These are phyloP conservation scores for Tylopilus rubrobrunneus DNA, from an alignment of 768 basidiomycete species.

Conservation along the genomic window DNA sequence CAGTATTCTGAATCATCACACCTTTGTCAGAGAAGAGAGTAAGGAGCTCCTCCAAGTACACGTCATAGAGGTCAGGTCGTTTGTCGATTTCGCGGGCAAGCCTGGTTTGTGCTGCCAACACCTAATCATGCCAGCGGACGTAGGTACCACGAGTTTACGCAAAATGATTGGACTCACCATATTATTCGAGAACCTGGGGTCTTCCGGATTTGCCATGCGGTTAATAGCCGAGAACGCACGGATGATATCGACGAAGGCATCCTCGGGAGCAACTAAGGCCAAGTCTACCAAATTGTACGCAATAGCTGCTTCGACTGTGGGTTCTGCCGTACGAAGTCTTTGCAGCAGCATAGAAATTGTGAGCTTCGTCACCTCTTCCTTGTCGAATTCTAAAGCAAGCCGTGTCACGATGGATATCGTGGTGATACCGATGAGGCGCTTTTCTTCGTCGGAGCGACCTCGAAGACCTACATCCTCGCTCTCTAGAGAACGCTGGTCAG, in stretches of 20 bases:
- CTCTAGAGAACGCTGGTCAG: slow-evolving; percentile 50
- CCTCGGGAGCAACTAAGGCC: slow-evolving; percentile 72
- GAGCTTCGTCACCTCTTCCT: slow-evolving; percentile 84
- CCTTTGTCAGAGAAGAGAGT: slow-evolving; percentile 89
- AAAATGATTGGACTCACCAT: slow-evolving; percentile 50
- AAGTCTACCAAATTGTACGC: slow-evolving; percentile 90
- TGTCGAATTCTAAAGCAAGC: slow-evolving; percentile 81
- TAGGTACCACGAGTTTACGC: neutral
- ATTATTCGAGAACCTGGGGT: slow-evolving; percentile 84
- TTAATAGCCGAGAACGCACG: slow-evolving; percentile 81
- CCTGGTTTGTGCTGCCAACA: slow-evolving; percentile 87
- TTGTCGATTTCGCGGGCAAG: slow-evolving; percentile 75
- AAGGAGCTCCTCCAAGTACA: slow-evolving; percentile 81
- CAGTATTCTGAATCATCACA: slow-evolving; percentile 81
- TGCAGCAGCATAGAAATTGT: slow-evolving; percentile 93
- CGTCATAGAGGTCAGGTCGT: slow-evolving; percentile 72
- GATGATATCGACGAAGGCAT: slow-evolving; percentile 79
- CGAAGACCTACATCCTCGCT: slow-evolving; percentile 61
- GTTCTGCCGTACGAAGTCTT: slow-evolving; percentile 78
- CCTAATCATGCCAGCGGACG: slow-evolving; percentile 36
- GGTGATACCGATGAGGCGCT: slow-evolving; percentile 78
- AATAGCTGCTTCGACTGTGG: slow-evolving; percentile 86
- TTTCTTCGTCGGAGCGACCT: slow-evolving; percentile 79
- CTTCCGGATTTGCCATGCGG: slow-evolving; percentile 82
- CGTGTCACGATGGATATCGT: slow-evolving; percentile 89